Evolutionary conservation across 257 asterid genomes (phyloP).

Genomic region (Rauvolfia tetraphylla): DNA sequence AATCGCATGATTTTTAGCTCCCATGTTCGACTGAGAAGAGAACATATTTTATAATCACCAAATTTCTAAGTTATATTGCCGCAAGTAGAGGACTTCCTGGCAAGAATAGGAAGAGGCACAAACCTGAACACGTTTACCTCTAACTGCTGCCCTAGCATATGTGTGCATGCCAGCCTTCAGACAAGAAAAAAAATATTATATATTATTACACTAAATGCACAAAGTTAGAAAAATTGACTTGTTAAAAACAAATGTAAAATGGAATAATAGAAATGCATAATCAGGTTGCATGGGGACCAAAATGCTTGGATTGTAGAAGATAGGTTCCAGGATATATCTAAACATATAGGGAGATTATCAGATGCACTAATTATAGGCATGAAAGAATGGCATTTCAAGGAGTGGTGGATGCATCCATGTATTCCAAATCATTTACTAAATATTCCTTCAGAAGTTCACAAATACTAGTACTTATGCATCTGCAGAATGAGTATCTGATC

Average conservation of each 20-base stretch:
- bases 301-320: background rate
- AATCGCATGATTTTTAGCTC: conserved; percentile 38
- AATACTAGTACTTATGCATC: background rate
- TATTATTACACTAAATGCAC: background rate
- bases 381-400: background rate
- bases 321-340: background rate
- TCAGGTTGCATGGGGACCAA: background rate
- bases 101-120: conserved; percentile 6
- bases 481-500: background rate
- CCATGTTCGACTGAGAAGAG: conserved; percentile 36
- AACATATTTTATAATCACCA: background rate
- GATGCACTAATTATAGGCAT: background rate
- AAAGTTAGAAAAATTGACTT: background rate
- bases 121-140: conserved; percentile 47
- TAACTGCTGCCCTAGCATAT: conserved; percentile 43
- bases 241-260: background rate
- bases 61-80: background rate
- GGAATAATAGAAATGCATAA: background rate
- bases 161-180: conserved; percentile 37
- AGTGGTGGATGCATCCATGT: background rate
- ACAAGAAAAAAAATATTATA: background rate
- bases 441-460: background rate
- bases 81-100: background rate
- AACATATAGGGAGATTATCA: background rate
- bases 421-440: background rate